Evolutionary conservation across 352 stramenopile genomes (phyloP), one percentile per base, ranked within the genome.

Genomic region (Globisporangium emineosum): DNA sequence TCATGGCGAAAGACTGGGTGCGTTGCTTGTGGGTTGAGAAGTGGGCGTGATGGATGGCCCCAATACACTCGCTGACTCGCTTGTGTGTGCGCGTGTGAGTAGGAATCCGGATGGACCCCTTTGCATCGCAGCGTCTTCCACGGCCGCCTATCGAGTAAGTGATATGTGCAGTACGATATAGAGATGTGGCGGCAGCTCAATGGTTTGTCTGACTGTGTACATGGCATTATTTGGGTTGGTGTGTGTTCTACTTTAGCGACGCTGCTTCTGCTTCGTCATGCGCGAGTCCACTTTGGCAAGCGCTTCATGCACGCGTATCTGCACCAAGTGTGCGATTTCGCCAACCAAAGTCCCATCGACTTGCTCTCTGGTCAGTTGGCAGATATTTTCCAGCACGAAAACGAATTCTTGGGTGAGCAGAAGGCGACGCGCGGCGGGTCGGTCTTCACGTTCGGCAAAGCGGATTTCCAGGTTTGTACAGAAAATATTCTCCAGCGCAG

Each of bases 361-460:
- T 43, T 94, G 51, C 70, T 90, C 29, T 87, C 80, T 0, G 51
- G 61, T 42, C 59, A 59, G 21, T 42, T 64, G 21, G 37, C 51
- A 12, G 47, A 69, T 62, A 37, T 57, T 21, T 50, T 69, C 21
- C 57, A 65, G 29, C 57, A 66, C 37, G 32, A 66, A 12, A 50
- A 64, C 12, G 45, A 57, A 6, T 37, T 52, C 8, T 21, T 64
- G n/a, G n/a, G 9, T 7, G 33, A 53, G 15, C 25, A 62, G 17
- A 43, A 68, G 40, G 19, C 32, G 9, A 61, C 52, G 12, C 69
- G 73, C 1, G 71, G 70, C 8, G 85, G 83, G 0, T 55, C 42
- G 5, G 79, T 94, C 19, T 94, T 90, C 68, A 94, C 83, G 9
- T 94, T 93, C 50, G 86, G 86, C 60, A 94, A 93, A 73, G 78